These are phyloP conservation scores for Melastoma malabathricum DNA, from an alignment of 345 rosid species.

Conservation along the genomic window DNA sequence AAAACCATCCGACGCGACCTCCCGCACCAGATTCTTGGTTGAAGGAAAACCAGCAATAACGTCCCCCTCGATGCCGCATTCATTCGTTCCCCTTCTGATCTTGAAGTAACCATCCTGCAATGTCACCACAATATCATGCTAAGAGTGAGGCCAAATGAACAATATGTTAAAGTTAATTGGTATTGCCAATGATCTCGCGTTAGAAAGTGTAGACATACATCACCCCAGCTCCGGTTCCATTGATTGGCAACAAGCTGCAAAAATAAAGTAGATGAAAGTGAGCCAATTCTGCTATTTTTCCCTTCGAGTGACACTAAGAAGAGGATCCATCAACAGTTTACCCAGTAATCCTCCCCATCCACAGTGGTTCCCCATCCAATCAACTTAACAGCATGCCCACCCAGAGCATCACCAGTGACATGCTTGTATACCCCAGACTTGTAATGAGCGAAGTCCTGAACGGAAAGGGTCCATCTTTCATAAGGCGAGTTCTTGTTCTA, in stretches of 20 bases:
- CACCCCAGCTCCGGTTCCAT: conserved; percentile 95
- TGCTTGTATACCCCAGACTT: conserved; percentile 91
- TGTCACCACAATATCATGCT: not conserved
- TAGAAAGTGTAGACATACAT: conserved; percentile 34
- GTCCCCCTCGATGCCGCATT: conserved; percentile 78
- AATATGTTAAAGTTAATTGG: not conserved
- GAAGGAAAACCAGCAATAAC: conserved; percentile 80
- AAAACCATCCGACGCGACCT: conserved; percentile 19
- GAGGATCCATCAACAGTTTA: conserved; percentile 9
- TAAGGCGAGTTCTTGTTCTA: no score
- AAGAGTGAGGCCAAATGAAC: not conserved
- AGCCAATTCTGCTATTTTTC: not conserved
- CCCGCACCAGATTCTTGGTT: conserved; percentile 45
- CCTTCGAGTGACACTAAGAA: not conserved
- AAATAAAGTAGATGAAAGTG: conserved; percentile 3
- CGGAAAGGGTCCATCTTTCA: not conserved
- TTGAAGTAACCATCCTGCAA: conserved; percentile 82
- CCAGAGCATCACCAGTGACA: conserved; percentile 54
- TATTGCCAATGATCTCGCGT: not conserved
- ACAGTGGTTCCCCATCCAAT: conserved; percentile 93
- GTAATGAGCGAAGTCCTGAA: conserved; percentile 89
- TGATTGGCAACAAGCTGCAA: conserved; percentile 87
- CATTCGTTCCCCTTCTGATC: conserved; percentile 80
- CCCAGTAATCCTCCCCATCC: conserved; percentile 92
- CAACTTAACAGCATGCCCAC: conserved; percentile 93